Conservation (phyloP, 768 basidiomycete species). For the Boletus rubroflammeus region DNA sequence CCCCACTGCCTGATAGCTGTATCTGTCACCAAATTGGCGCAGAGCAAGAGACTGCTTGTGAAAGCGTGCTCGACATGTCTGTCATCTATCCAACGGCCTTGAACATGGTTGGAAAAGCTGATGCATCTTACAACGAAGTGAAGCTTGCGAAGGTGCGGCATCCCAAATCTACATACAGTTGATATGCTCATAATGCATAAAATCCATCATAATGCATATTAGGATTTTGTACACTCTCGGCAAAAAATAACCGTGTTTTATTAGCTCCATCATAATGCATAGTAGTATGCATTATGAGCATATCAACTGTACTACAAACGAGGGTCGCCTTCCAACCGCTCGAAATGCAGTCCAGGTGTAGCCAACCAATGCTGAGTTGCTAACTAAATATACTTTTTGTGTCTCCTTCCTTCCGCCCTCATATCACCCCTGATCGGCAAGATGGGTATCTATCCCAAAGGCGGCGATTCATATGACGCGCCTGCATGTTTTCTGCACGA, state of each 20-base stretch:
- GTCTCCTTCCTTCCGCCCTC: constrained; percentile 22
- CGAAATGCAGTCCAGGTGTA: background rate
- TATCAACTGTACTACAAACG: too few species aligned
- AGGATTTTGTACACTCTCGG: too few species aligned
- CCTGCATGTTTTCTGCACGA: constrained; percentile 24
- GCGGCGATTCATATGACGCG: background rate
- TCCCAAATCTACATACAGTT: too few species aligned
- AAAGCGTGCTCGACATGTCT: background rate
- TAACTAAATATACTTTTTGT: background rate
- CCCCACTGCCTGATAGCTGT: background rate
- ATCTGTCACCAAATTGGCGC: background rate
- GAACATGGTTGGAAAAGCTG: too few species aligned
- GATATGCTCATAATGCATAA: too few species aligned
- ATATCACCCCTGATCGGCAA: constrained; percentile 29
- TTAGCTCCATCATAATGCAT: too few species aligned
- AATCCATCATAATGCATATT: too few species aligned
- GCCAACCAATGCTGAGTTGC: background rate
- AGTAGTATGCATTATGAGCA: too few species aligned
- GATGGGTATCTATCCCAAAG: constrained; percentile 16
- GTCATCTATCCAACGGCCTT: background rate
- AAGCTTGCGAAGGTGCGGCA: too few species aligned
- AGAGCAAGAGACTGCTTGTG: background rate
- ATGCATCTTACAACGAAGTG: too few species aligned
- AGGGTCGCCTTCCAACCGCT: background rate
- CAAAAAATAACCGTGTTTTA: too few species aligned